Conservation (phyloP, 805 yeast genomes). For the Metschnikowia lachancei region DNA sequence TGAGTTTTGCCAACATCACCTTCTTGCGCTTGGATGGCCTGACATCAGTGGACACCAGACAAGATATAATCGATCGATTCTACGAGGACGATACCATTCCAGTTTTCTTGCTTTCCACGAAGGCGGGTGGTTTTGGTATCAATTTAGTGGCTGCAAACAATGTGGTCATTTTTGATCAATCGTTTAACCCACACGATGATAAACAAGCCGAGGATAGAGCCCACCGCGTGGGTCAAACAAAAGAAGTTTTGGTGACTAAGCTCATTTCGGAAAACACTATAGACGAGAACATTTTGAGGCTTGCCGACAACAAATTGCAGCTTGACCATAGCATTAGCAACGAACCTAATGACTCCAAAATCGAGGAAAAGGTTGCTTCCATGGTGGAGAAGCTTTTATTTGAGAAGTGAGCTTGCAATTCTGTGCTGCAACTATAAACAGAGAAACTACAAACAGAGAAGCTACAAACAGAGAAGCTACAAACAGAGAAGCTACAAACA, state of each 20-base stretch:
- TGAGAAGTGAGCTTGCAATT: conserved; percentile 13
- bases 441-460: too few species aligned
- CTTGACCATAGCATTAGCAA: conserved; percentile 65
- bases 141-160: conserved; percentile 92
- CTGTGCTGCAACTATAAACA: too few species aligned
- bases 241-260: conserved; percentile 76
- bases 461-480: too few species aligned
- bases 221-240: conserved; percentile 92
- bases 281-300: conserved; percentile 81
- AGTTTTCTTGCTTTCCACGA: conserved; percentile 84
- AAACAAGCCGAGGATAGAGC: conserved; percentile 99
- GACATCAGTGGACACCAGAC: conserved; percentile 90
- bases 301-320: conserved; percentile 89
- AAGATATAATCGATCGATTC: conserved; percentile 84
- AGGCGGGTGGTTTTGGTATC: conserved; percentile 99
- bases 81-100: conserved; percentile 80
- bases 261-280: conserved; percentile 72
- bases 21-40: conserved; percentile 90
- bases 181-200: conserved; percentile 98
- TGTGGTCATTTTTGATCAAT: conserved; percentile 87
- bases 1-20: conserved; percentile 60
- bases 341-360: conserved; percentile 37
- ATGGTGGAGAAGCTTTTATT: conserved; percentile 51
- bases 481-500: too few species aligned
- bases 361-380: conserved; percentile 53